Base-by-base conservation (phyloP, 441 rosid species). In the Capsella rubella region DNA sequence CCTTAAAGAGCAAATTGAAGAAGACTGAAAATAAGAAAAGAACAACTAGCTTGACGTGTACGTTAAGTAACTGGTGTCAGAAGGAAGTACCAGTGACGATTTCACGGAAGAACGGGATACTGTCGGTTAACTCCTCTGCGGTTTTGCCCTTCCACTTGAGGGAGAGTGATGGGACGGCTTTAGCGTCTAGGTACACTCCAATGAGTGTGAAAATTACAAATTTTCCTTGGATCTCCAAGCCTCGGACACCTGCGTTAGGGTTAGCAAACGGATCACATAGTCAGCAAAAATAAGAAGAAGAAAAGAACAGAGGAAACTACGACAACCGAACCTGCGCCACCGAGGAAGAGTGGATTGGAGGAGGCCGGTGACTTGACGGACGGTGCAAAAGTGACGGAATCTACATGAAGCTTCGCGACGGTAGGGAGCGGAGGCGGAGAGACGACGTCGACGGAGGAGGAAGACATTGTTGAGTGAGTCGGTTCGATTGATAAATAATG, bases 61-160 rank as follows among this genome's bases (percentile, higher is more conserved):
- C 0, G 10, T 45, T 3, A 25, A 42, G 18, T 29, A 32, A 18
- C 1, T 42, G 64, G 18, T 13, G 45, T 55, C 16, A 16, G n/a
- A 2, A 45, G 18, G 6, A 32, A 35, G 51, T 0, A 94, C 99
- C 97, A n/a, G 94, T 84, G 54, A 95, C 96, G 66, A 95, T 73
- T 42, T 95, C 97, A 72, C 96, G 84, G 55, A 86, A 90, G 79
- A 92, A 92, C 64, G 85, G 89, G 16, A 83, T 84, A 70, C 96
- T 90, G 31, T 85, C 88, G 55, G 76, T 56, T 80, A 94, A 76
- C 53, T 89, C 94, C 43, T 70, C 72, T 0, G 79, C 72, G 34
- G 58, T 79, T 84, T 87, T 90, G 2, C 90, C 87, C 65, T 79
- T 85, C 98, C 98, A 94, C 64, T 87, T 90, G 35, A 12, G 81